Evolutionary conservation across 2,329 filamentous ascomycete genomes (phyloP).

Genomic region (Aureobasidium sp.): DNA sequence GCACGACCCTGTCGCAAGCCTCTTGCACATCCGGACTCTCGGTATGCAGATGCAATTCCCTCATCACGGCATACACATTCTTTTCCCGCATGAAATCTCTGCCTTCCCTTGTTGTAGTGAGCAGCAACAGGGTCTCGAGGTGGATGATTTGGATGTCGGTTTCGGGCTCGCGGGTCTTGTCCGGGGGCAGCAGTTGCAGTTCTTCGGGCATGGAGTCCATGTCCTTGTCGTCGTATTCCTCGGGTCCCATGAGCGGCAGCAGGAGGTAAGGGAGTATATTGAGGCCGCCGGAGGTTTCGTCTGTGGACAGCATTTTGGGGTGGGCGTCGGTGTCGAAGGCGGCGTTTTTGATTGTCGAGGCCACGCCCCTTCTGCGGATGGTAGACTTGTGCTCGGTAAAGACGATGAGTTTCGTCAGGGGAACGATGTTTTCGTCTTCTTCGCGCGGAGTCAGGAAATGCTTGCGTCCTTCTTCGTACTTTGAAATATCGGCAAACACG

Average conservation of each 20-base stretch:
- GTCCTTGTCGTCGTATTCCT: conserved; percentile 84
- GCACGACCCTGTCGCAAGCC: conserved; percentile 79
- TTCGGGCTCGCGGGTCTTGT: conserved; percentile 79
- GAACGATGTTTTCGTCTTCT: conserved; percentile 71
- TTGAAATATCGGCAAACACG: conserved; percentile 85
- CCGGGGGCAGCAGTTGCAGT: conserved; percentile 76
- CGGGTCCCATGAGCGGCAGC: conserved; percentile 75
- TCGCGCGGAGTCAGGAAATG: conserved; percentile 44
- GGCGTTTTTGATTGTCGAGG: conserved; percentile 88
- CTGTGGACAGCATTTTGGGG: conserved; percentile 30
- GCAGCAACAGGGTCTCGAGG: conserved; percentile 74
- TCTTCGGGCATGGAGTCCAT: conserved; percentile 80
- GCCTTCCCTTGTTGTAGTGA: conserved; percentile 69
- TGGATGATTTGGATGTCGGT: conserved; percentile 72
- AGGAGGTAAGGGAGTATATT: conserved; percentile 83
- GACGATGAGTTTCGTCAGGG: conserved; percentile 82
- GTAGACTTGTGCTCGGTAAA: conserved; percentile 86
- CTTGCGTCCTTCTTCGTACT: conserved; percentile 57
- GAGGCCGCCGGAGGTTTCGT: conserved; percentile 52
- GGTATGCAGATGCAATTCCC: conserved; percentile 73
- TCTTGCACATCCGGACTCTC: conserved; percentile 73
- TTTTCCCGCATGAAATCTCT: conserved; percentile 65
- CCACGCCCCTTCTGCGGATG: conserved; percentile 85
- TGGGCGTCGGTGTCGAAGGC: conserved; percentile 75
- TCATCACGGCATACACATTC: conserved; percentile 80